These are phyloP conservation scores for Sarocladium oryzae DNA, from an alignment of 2,329 filamentous ascomycete genomes.

Conservation along the genomic window DNA sequence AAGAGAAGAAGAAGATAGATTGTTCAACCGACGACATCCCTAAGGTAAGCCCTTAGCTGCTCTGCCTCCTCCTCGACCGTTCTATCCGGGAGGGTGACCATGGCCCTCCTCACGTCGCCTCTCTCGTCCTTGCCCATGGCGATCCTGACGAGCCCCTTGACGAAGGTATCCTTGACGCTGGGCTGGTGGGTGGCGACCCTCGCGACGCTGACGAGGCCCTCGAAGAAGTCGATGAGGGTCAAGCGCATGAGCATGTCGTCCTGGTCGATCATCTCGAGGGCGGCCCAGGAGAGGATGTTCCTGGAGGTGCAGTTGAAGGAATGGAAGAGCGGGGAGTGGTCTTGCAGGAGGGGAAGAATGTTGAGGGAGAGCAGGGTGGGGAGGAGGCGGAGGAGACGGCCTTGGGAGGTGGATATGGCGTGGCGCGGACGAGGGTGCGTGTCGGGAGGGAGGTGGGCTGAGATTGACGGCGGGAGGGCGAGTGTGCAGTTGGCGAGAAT, in stretches of 20 bases:
- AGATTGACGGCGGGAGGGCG: conserved; percentile 17
- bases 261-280: conserved; percentile 44
- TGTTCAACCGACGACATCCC: conserved; percentile 18
- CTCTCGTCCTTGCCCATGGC: conserved; percentile 16
- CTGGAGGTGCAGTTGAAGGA: not conserved
- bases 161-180: conserved; percentile 26
- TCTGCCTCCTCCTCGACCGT: conserved; percentile 48
- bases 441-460: conserved; percentile 16
- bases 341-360: conserved; percentile 19
- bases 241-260: conserved; percentile 44
- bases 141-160: conserved; percentile 22
- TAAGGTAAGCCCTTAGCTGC: conserved; percentile 25
- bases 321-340: not conserved
- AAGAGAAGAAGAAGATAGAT: not conserved
- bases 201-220: conserved; percentile 42
- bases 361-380: conserved; percentile 43
- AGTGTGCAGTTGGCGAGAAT: conserved; percentile 34
- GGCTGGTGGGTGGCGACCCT: conserved; percentile 31
- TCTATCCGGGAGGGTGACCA: conserved; percentile 38
- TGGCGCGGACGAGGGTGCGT: not conserved
- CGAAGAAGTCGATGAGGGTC: conserved; percentile 45
- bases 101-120: conserved; percentile 19
- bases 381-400: conserved; percentile 44
- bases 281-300: conserved; percentile 39
- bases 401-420: conserved; percentile 40